These are phyloP conservation scores for Dendrobium huoshanense DNA, from an alignment of 106 monocot genomes.

Conservation along the genomic window DNA sequence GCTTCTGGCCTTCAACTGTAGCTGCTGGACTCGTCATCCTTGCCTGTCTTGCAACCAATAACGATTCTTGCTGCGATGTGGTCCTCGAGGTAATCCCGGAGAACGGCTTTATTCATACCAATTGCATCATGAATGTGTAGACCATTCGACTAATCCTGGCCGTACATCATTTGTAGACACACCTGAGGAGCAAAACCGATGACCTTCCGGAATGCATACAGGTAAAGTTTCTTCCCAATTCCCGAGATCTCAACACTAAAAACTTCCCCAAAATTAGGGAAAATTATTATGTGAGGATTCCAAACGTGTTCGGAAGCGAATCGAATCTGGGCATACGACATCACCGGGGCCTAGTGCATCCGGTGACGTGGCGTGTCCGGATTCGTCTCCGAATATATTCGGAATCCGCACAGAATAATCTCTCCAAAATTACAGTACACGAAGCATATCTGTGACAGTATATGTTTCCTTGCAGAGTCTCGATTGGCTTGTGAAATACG, in stretches of 20 bases:
- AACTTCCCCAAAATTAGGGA: neutral
- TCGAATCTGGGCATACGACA: too few relatives aligned
- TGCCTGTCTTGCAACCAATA: constrained; percentile 57
- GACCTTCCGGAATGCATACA: constrained; percentile 85
- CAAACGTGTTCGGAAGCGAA: too few relatives aligned
- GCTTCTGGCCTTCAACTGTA: constrained; percentile 89
- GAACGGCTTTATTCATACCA: neutral
- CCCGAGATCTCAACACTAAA: neutral
- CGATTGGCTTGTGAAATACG: constrained; percentile 72
- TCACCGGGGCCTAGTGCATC: too few relatives aligned
- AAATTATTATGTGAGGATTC: too few relatives aligned
- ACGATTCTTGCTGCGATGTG: constrained; percentile 42
- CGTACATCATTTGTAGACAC: constrained; percentile 47
- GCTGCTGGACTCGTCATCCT: constrained; percentile 93
- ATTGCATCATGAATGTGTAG: too few relatives aligned
- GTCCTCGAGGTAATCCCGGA: constrained; percentile 68
- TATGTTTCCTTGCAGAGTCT: constrained; percentile 41
- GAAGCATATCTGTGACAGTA: too few relatives aligned
- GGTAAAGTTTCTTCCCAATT: constrained; percentile 17
- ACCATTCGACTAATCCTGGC: neutral
- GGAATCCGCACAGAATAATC: neutral
- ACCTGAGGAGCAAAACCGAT: constrained; percentile 71
- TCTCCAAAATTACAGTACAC: neutral
- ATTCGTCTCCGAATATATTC: too few relatives aligned
- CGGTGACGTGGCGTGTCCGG: too few relatives aligned